Evolutionary conservation across 2,329 filamentous ascomycete species (phyloP).

Genomic region (Monilinia polystroma): DNA sequence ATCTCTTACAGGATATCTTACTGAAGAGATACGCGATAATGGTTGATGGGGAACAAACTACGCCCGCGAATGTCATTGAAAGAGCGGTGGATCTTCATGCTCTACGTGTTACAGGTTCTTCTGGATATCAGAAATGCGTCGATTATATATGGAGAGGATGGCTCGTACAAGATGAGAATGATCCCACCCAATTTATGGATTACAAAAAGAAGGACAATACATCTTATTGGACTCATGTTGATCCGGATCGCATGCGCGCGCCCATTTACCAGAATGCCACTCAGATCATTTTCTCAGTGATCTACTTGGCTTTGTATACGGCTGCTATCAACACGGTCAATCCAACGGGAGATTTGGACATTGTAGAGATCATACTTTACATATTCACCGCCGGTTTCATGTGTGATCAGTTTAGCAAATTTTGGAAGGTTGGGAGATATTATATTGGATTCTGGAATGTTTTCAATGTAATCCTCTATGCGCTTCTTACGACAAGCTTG

Average conservation of each 20-base stretch:
- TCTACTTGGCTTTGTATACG: conserved; percentile 85
- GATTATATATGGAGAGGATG: conserved; percentile 91
- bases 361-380: conserved; percentile 81
- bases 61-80: conserved; percentile 85
- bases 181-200: conserved; percentile 84
- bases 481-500: conserved; percentile 75
- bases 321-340: conserved; percentile 94
- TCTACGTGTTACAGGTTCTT: conserved; percentile 81
- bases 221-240: conserved; percentile 76
- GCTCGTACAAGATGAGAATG: conserved; percentile 92
- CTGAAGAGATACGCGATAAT: conserved; percentile 87
- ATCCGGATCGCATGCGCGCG: conserved; percentile 91
- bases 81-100: conserved; percentile 92
- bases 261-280: conserved; percentile 90
- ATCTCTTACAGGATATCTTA: conserved; percentile 76
- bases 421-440: conserved; percentile 89
- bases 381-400: conserved; percentile 89
- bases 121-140: conserved; percentile 91
- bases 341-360: conserved; percentile 75
- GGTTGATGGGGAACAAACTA: conserved; percentile 66
- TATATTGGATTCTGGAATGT: conserved; percentile 97
- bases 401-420: conserved; percentile 81
- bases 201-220: conserved; percentile 81
- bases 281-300: conserved; percentile 78
- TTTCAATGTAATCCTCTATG: conserved; percentile 84